A percentile compares a stretch with the other conserved stretches of the same genome.
These are phyloP conservation scores for Coprinopsis cinerea DNA, from an alignment of 768 basidiomycete genomes.

Conservation along the genomic window DNA sequence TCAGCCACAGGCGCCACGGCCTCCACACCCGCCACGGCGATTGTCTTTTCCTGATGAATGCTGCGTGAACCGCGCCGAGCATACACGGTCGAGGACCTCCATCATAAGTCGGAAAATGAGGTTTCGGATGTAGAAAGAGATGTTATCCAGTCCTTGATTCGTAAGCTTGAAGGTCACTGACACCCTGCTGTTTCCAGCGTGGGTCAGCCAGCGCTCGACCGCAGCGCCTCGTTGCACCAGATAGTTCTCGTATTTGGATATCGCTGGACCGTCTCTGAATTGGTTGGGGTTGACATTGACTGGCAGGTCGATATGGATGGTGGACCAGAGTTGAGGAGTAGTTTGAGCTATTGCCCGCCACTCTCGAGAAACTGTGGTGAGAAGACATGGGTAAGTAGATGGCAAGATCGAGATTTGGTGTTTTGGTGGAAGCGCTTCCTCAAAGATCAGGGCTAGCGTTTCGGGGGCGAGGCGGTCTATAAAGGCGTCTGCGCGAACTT, in stretches of 20 bases:
- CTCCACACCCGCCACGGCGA: too few species aligned
- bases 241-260: background rate
- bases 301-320: slow-evolving; percentile 13
- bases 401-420: background rate
- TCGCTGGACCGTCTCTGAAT: too few species aligned
- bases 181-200: background rate
- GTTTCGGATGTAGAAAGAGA: background rate
- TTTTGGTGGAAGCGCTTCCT: background rate
- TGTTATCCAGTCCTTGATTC: background rate
- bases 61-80: background rate
- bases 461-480: background rate
- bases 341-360: slow-evolving; percentile 13
- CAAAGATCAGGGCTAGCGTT: background rate
- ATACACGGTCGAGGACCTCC: background rate
- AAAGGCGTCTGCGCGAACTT: too few species aligned
- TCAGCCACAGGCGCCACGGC: too few species aligned
- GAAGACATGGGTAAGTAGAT: slow-evolving; percentile 5
- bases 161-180: background rate
- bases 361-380: slow-evolving; percentile 10
- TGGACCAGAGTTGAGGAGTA: slow-evolving; percentile 14
- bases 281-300: background rate
- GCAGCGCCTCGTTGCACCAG: background rate
- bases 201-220: background rate
- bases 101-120: background rate
- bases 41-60: too few species aligned